These are phyloP conservation scores for Cutaneotrichosporon sp. DNA, from an alignment of 1,284 basidiomycete species.

Conservation along the genomic window DNA sequence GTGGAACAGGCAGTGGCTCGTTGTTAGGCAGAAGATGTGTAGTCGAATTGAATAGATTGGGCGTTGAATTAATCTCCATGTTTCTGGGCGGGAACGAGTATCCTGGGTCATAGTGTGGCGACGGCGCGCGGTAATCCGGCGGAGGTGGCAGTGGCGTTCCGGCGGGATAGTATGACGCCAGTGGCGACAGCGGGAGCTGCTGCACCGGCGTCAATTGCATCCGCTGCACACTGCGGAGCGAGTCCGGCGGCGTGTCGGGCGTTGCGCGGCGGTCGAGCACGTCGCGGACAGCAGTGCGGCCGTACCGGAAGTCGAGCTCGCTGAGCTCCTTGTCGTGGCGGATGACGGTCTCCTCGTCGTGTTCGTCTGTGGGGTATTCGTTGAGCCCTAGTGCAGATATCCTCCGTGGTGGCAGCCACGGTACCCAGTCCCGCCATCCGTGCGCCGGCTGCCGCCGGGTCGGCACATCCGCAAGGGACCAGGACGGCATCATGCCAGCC, in stretches of 20 bases:
- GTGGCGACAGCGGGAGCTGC: constrained; percentile 13
- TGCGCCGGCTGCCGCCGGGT: neutral
- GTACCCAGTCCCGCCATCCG: constrained; percentile 6
- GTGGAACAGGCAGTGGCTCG: neutral
- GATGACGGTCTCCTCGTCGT: constrained; percentile 20
- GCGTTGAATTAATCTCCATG: constrained; percentile 6
- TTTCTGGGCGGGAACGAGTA: constrained; percentile 32
- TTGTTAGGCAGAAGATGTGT: no score
- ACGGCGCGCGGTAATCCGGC: constrained; percentile 1
- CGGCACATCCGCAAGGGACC: constrained; percentile 31
- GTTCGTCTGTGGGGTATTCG: no score
- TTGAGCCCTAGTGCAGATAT: no score
- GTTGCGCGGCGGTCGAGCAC: constrained; percentile 30
- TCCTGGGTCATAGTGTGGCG: constrained; percentile 21
- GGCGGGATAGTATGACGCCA: constrained; percentile 24
- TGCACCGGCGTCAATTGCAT: neutral
- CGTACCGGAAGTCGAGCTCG: constrained; percentile 42
- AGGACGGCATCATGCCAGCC: constrained; percentile 30
- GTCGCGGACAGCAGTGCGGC: constrained; percentile 30
- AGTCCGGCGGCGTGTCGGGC: constrained; percentile 3
- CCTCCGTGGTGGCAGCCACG: neutral
- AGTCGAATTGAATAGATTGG: constrained; percentile 9
- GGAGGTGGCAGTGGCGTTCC: neutral
- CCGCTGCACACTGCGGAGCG: no score
- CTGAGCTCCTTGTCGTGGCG: constrained; percentile 32